Conservation (phyloP, 2,329 filamentous ascomycete genomes). For the Fusarium agapanthi region DNA sequence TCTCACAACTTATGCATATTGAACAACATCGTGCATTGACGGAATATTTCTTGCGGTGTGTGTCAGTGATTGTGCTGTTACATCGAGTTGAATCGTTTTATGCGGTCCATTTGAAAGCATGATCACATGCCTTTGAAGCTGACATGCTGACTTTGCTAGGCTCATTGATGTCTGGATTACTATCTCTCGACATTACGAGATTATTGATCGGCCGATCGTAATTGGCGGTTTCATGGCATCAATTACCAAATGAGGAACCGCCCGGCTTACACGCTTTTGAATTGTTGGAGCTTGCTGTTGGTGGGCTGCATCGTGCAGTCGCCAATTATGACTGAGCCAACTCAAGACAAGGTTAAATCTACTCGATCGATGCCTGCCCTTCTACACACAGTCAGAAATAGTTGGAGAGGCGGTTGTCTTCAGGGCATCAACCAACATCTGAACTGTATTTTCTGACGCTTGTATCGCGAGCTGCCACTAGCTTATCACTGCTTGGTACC, state of each 20-base stretch:
- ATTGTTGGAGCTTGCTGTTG: slow-evolving; percentile 3
- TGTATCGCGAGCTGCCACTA: slow-evolving; percentile 32
- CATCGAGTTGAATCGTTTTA: slow-evolving; percentile 4
- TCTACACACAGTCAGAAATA: slow-evolving; percentile 1
- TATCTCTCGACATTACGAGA: neutral
- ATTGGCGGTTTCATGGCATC: slow-evolving; percentile 3
- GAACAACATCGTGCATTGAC: neutral
- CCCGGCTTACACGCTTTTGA: slow-evolving; percentile 20
- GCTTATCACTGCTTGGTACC: slow-evolving; percentile 5
- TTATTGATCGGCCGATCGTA: neutral
- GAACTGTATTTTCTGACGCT: slow-evolving; percentile 18
- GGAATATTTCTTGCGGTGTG: neutral
- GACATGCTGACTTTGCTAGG: slow-evolving; percentile 20
- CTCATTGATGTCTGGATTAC: neutral
- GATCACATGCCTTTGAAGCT: slow-evolving; percentile 10
- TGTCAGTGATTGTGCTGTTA: slow-evolving; percentile 10
- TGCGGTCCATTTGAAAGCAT: slow-evolving; percentile 2
- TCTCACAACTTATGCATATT: slow-evolving; percentile 26
- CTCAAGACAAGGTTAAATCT: slow-evolving; percentile 2
- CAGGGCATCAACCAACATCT: slow-evolving; percentile 6
- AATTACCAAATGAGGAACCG: neutral
- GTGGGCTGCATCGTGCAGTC: neutral
- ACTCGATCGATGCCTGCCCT: slow-evolving; percentile 1
- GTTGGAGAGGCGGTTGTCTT: neutral
- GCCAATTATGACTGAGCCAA: neutral